Conservation (phyloP, 2,329 filamentous ascomycete species). For the Aureobasidium vineae region DNA sequence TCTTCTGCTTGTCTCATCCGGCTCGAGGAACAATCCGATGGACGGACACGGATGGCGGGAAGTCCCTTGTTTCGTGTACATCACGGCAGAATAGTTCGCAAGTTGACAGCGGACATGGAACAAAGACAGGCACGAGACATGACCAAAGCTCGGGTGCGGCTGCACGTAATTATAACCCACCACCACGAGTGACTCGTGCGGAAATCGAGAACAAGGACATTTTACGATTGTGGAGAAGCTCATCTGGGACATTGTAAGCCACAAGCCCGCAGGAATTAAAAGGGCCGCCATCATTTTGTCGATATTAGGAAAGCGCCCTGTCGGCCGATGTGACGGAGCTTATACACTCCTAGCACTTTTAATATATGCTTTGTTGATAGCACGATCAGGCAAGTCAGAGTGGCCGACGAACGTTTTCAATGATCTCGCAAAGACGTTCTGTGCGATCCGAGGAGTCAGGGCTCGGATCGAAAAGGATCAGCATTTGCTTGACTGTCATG, state of each 20-base stretch:
- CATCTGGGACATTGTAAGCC: conserved; percentile 22
- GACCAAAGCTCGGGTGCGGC: conserved; percentile 12
- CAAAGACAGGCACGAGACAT: conserved; percentile 19
- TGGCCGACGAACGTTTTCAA: conserved; percentile 17
- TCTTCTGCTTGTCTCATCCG: conserved; percentile 1
- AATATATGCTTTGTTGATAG: conserved; percentile 16
- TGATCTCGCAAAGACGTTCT: conserved; percentile 12
- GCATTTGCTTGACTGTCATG: conserved; percentile 10
- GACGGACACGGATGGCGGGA: conserved; percentile 13
- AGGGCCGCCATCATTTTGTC: conserved; percentile 17
- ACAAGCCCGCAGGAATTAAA: conserved; percentile 15
- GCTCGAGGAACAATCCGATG: conserved; percentile 11
- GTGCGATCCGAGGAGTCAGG: conserved; percentile 20
- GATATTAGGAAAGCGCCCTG: conserved; percentile 13
- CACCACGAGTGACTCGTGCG: conserved; percentile 18
- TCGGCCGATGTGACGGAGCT: background rate
- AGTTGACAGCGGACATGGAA: conserved; percentile 12
- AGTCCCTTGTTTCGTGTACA: conserved; percentile 14
- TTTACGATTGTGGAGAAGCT: conserved; percentile 22
- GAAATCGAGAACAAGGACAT: conserved; percentile 8
- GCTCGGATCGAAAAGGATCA: conserved; percentile 23
- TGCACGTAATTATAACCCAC: conserved; percentile 16
- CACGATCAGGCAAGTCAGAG: conserved; percentile 5
- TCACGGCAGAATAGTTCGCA: conserved; percentile 9
- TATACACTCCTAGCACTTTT: conserved; percentile 18